phyloP scores from a whole-genome alignment of 2,329 filamentous ascomycete species.

The Seiridium unicorne region DNA sequence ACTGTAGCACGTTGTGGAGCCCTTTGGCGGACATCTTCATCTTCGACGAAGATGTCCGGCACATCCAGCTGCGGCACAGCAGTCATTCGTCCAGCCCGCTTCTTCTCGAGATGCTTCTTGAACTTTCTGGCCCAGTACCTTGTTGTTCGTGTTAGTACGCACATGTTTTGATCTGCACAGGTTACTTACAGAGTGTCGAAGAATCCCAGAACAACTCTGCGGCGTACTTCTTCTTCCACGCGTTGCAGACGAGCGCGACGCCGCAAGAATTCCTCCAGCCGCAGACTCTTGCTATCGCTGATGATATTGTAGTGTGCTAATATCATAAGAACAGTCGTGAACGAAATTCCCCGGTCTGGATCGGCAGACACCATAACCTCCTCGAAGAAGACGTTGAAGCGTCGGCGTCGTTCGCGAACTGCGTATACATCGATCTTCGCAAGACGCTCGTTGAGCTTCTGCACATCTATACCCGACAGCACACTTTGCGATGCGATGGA shows the following conservation, averaged over 20 bases:
- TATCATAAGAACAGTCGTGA: slow-evolving; percentile 90
- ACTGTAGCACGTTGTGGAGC: slow-evolving; percentile 26
- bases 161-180: not conserved
- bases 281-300: slow-evolving; percentile 93
- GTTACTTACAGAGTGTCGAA: slow-evolving; percentile 78
- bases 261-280: slow-evolving; percentile 90
- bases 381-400: slow-evolving; percentile 94
- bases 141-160: slow-evolving; percentile 21
- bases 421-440: slow-evolving; percentile 69
- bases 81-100: slow-evolving; percentile 74
- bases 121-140: slow-evolving; percentile 82
- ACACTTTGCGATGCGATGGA: slow-evolving; percentile 53
- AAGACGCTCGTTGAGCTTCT: slow-evolving; percentile 72
- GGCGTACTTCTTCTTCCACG: slow-evolving; percentile 90
- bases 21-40: slow-evolving; percentile 55
- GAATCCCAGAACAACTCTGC: slow-evolving; percentile 88
- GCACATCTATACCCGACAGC: slow-evolving; percentile 66
- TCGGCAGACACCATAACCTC: slow-evolving; percentile 94
- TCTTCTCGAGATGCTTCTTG: slow-evolving; percentile 69
- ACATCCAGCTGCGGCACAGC: slow-evolving; percentile 76
- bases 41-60: slow-evolving; percentile 87
- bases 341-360: slow-evolving; percentile 83
- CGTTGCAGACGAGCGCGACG: slow-evolving; percentile 87
- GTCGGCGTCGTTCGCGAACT: slow-evolving; percentile 71
- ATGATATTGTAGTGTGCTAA: slow-evolving; percentile 98